Evolutionary conservation across 192 early-diverging fungal species (phyloP).

Genomic region (Paraglomus occultum): DNA sequence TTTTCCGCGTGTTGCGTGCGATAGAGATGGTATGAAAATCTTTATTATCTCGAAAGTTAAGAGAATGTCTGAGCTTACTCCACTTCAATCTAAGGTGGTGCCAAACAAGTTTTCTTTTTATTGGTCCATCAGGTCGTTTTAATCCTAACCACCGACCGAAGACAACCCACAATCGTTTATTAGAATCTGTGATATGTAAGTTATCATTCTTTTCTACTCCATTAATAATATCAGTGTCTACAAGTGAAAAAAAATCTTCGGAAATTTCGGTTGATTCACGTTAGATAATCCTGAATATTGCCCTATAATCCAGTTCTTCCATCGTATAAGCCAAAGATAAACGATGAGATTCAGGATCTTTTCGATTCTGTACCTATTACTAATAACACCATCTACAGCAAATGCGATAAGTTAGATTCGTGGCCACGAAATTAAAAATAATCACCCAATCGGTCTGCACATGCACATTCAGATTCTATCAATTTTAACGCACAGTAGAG

Average conservation of each 20-base stretch:
- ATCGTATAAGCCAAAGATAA: conserved; percentile 3
- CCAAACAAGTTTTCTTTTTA: conserved; percentile 2
- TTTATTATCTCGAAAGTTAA: conserved; percentile 3
- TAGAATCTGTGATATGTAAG: not conserved
- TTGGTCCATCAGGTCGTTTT: conserved; percentile 1
- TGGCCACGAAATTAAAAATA: conserved; percentile 18
- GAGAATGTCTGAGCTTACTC: not conserved
- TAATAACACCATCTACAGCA: conserved; percentile 27
- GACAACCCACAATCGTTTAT: conserved; percentile 7
- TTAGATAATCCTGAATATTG: too few relatives aligned
- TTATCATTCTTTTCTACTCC: not conserved
- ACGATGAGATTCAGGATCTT: conserved; percentile 10
- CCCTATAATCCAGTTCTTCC: conserved; percentile 15
- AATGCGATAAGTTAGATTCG: conserved; percentile 24
- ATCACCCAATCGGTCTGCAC: not conserved
- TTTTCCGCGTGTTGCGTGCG: not conserved
- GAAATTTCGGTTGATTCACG: too few relatives aligned
- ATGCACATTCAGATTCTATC: conserved; percentile 22
- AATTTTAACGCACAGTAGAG: conserved; percentile 16
- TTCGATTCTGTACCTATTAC: conserved; percentile 14
- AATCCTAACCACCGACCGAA: conserved; percentile 12
- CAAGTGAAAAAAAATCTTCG: not conserved
- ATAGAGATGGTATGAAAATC: not conserved
- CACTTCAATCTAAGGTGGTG: conserved; percentile 6
- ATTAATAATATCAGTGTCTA: conserved; percentile 7